Conservation (phyloP, 2,329 filamentous ascomycete species). For the Hypomyces perniciosus region DNA sequence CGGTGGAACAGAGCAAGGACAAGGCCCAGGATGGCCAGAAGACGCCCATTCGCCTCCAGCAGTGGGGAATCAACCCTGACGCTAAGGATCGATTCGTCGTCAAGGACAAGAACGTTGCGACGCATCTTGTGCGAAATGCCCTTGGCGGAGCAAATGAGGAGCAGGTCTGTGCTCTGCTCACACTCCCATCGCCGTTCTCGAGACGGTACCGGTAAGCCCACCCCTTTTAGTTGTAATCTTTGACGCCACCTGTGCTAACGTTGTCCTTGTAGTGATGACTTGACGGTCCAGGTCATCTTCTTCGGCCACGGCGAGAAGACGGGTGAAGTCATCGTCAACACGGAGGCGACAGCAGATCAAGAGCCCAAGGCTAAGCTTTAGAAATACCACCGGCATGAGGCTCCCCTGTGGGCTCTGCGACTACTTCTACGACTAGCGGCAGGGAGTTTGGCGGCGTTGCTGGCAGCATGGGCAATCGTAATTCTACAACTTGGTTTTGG, state of each 20-base stretch:
- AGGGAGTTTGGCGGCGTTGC: background rate
- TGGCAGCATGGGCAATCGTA: constrained; percentile 3
- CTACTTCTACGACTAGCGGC: background rate
- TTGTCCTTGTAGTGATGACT: constrained; percentile 62
- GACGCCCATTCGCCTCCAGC: constrained; percentile 78
- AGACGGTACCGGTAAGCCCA: constrained; percentile 70
- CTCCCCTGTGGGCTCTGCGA: background rate
- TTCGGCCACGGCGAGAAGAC: constrained; percentile 77
- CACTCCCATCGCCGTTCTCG: constrained; percentile 84
- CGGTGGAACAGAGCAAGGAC: constrained; percentile 61
- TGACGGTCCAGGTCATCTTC: constrained; percentile 98
- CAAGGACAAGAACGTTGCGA: constrained; percentile 92
- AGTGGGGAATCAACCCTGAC: constrained; percentile 78
- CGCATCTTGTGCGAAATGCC: constrained; percentile 90
- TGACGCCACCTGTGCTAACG: background rate
- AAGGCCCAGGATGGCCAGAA: constrained; percentile 62
- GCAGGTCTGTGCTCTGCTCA: constrained; percentile 87
- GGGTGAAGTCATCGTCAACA: constrained; percentile 75
- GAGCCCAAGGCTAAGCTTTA: constrained; percentile 37
- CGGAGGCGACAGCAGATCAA: constrained; percentile 68
- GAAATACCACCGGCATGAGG: constrained; percentile 4
- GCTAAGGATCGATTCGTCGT: constrained; percentile 81
- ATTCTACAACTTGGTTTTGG: background rate
- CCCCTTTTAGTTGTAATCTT: background rate
- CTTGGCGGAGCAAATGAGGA: constrained; percentile 90